phyloP scores from a whole-genome alignment of 805 yeast species.

The Candida palmyrensis region DNA sequence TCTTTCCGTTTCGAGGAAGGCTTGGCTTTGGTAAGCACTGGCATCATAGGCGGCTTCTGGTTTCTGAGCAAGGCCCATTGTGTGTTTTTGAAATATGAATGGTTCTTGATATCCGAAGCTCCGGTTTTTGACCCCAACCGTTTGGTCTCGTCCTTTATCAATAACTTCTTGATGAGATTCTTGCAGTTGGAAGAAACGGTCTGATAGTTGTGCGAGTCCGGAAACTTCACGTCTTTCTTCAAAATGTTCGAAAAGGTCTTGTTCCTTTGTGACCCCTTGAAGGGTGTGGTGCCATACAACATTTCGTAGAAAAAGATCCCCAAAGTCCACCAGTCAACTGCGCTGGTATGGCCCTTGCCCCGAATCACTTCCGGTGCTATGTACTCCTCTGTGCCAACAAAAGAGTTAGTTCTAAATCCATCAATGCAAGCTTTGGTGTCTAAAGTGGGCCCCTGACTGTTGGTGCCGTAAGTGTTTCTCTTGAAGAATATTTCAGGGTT shows the following conservation, averaged over 20 bases:
- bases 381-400: constrained; percentile 98
- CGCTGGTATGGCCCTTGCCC: constrained; percentile 96
- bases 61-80: constrained; percentile 95
- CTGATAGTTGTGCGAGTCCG: constrained; percentile 47
- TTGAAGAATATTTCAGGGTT: constrained; percentile 62
- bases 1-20: constrained; percentile 12
- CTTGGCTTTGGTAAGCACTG: constrained; percentile 50
- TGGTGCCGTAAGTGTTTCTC: constrained; percentile 21
- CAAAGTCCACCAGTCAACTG: constrained; percentile 99
- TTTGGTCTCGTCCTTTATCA: constrained; percentile 84
- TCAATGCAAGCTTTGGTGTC: constrained; percentile 95
- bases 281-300: constrained; percentile 95
- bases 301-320: constrained; percentile 92
- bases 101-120: constrained; percentile 90
- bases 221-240: constrained; percentile 77
- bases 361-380: constrained; percentile 97
- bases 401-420: constrained; percentile 94
- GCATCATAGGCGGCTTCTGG: constrained; percentile 94
- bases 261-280: constrained; percentile 85
- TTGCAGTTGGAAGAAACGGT: constrained; percentile 72
- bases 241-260: constrained; percentile 85
- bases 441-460: constrained; percentile 49
- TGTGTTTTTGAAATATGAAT: constrained; percentile 82
- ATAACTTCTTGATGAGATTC: constrained; percentile 69
- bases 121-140: constrained; percentile 91